A percentile compares a stretch with the other conserved stretches of the same genome.
Evolutionary conservation across 1,284 basidiomycete species (phyloP).

Genomic region (Mycena sp.): DNA sequence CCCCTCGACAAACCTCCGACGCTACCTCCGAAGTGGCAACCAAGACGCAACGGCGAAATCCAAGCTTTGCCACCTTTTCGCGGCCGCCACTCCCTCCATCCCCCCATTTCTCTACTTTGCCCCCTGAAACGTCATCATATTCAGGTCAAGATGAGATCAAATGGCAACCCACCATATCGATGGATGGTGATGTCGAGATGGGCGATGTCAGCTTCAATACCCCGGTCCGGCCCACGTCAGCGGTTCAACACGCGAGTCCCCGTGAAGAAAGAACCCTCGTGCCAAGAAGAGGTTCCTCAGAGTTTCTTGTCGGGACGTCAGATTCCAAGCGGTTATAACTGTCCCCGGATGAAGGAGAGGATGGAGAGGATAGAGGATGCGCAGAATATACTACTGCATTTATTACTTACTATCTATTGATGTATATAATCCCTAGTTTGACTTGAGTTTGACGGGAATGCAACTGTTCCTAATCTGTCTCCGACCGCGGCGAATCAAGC

Average conservation of each 20-base stretch:
- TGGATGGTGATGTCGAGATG: neutral
- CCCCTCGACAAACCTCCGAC: neutral
- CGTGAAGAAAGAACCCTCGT: neutral
- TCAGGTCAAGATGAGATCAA: constrained; percentile 4
- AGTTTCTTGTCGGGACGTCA: neutral
- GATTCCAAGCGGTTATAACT: constrained; percentile 12
- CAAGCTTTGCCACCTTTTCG: constrained; percentile 29
- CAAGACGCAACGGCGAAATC: constrained; percentile 1
- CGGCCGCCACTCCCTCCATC: constrained; percentile 23
- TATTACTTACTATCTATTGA: constrained; percentile 14
- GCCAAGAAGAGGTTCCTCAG: constrained; percentile 5
- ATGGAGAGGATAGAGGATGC: constrained; percentile 1
- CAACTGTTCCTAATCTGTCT: constrained; percentile 5
- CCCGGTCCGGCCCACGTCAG: neutral
- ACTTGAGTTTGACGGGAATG: neutral
- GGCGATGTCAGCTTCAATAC: constrained; percentile 12
- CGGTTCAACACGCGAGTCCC: neutral
- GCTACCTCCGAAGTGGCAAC: constrained; percentile 8
- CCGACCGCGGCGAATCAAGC: constrained; percentile 4
- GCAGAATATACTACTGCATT: constrained; percentile 5
- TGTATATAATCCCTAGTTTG: constrained; percentile 7
- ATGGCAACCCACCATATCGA: constrained; percentile 13
- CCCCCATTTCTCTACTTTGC: neutral
- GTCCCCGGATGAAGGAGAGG: constrained; percentile 18
- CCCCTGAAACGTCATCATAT: neutral